Percentiles rank a stretch among this genome's conserved stretches.
Conservation (phyloP, 2,329 filamentous ascomycete species). For the Talaromyces amestolkiae region DNA sequence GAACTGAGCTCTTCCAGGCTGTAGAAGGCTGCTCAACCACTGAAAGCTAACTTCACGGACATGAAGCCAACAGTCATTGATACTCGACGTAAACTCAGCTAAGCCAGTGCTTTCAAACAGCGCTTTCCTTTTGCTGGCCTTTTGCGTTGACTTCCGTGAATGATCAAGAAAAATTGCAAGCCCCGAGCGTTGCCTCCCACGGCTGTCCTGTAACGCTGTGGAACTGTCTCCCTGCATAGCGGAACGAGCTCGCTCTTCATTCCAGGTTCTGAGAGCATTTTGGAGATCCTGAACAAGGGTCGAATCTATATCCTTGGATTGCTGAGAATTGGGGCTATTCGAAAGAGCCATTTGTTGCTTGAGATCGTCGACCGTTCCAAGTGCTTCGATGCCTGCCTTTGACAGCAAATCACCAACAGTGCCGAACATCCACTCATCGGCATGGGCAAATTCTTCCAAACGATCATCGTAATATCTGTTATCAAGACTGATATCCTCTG, state of each 20-base stretch:
- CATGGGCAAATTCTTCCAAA: conserved; percentile 52
- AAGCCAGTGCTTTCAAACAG: conserved; percentile 40
- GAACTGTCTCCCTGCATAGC: conserved; percentile 51
- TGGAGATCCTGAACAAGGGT: conserved; percentile 46
- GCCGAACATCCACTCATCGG: conserved; percentile 59
- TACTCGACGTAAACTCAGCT: conserved; percentile 40
- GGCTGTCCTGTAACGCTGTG: conserved; percentile 49
- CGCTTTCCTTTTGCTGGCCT: conserved; percentile 38
- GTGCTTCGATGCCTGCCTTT: conserved; percentile 49
- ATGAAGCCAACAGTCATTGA: conserved; percentile 50
- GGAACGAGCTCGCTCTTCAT: conserved; percentile 44
- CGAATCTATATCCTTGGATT: conserved; percentile 25
- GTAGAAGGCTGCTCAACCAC: conserved; percentile 55
- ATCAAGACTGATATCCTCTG: conserved; percentile 52
- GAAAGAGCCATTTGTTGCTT: conserved; percentile 28
- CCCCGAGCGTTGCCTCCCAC: conserved; percentile 48
- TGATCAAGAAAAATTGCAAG: conserved; percentile 58
- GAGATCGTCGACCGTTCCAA: conserved; percentile 44
- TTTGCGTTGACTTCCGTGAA: conserved; percentile 47
- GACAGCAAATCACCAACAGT: conserved; percentile 53
- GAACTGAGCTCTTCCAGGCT: conserved; percentile 31
- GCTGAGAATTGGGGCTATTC: conserved; percentile 22
- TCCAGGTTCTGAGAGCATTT: conserved; percentile 43
- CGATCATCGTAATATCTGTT: conserved; percentile 56
- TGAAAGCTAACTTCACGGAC: conserved; percentile 53